These are phyloP conservation scores for Agaricus blazei DNA, from an alignment of 768 basidiomycete species.

Conservation along the genomic window DNA sequence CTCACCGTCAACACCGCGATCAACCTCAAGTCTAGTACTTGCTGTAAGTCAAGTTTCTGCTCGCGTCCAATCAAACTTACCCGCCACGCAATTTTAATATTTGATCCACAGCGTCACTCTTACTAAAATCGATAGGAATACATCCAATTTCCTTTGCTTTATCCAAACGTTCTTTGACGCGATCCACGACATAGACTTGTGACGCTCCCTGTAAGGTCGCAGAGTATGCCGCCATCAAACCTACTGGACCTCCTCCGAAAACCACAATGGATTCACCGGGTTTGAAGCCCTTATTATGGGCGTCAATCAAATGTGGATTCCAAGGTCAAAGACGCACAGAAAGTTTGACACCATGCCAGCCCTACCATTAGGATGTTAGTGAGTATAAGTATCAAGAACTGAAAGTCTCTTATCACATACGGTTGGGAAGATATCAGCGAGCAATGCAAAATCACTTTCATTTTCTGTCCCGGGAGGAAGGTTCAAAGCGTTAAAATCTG, in stretches of 20 bases:
- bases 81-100: slow-evolving; percentile 40
- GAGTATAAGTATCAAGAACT: neutral
- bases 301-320: neutral
- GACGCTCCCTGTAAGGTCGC: slow-evolving; percentile 47
- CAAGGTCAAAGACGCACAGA: slow-evolving; percentile 24
- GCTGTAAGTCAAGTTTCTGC: neutral
- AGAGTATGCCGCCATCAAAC: slow-evolving; percentile 56
- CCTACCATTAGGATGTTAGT: slow-evolving; percentile 21
- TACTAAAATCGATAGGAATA: slow-evolving; percentile 43
- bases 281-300: slow-evolving; percentile 29
- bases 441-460: slow-evolving; percentile 50
- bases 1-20: slow-evolving; percentile 45
- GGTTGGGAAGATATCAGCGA: slow-evolving; percentile 54
- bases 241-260: slow-evolving; percentile 50
- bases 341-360: slow-evolving; percentile 48
- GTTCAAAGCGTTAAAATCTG: slow-evolving; percentile 50
- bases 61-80: slow-evolving; percentile 19
- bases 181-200: slow-evolving; percentile 51
- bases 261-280: slow-evolving; percentile 50
- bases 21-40: slow-evolving; percentile 34
- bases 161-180: slow-evolving; percentile 45
- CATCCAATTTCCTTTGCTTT: slow-evolving; percentile 51
- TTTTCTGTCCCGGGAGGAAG: slow-evolving; percentile 48
- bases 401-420: slow-evolving; percentile 21
- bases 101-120: slow-evolving; percentile 43